These are phyloP conservation scores for Nakazawaea siamensis DNA, from an alignment of 805 yeast genomes.

Conservation along the genomic window DNA sequence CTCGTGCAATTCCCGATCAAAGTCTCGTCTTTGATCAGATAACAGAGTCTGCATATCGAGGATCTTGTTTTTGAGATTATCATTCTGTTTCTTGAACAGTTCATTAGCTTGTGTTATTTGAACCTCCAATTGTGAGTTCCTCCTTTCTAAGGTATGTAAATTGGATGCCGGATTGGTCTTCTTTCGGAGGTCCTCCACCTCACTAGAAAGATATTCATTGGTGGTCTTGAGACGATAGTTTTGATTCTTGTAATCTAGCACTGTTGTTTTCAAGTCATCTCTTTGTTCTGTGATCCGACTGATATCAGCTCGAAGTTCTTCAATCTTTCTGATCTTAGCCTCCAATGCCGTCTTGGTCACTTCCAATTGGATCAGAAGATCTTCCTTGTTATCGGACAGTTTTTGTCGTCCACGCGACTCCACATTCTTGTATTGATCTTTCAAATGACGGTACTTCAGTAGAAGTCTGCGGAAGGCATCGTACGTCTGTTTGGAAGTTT, in stretches of 20 bases:
- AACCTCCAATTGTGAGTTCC: conserved; percentile 8
- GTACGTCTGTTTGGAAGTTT: conserved; percentile 21
- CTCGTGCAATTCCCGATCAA: conserved; percentile 16
- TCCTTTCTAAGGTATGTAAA: not conserved
- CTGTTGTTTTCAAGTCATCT: conserved; percentile 11
- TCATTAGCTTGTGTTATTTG: conserved; percentile 8
- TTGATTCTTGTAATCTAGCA: conserved; percentile 9
- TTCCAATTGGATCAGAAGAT: conserved; percentile 11
- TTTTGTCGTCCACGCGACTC: not conserved
- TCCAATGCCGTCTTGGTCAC: conserved; percentile 16
- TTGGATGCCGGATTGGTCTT: not conserved
- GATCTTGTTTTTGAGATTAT: conserved; percentile 10
- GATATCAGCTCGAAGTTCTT: conserved; percentile 10
- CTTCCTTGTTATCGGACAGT: not conserved
- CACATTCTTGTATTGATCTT: conserved; percentile 4
- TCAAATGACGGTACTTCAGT: conserved; percentile 21
- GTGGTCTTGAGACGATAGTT: conserved; percentile 7
- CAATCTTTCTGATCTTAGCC: conserved; percentile 16
- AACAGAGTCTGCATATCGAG: conserved; percentile 13
- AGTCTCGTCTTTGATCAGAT: conserved; percentile 20
- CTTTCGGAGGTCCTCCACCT: not conserved
- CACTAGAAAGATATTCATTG: conserved; percentile 2
- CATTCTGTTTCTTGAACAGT: conserved; percentile 7
- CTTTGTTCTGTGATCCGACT: conserved; percentile 17
- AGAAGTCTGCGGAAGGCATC: conserved; percentile 24